phyloP scores from a whole-genome alignment of 305 asterid species.

The Striga hermonthica region DNA sequence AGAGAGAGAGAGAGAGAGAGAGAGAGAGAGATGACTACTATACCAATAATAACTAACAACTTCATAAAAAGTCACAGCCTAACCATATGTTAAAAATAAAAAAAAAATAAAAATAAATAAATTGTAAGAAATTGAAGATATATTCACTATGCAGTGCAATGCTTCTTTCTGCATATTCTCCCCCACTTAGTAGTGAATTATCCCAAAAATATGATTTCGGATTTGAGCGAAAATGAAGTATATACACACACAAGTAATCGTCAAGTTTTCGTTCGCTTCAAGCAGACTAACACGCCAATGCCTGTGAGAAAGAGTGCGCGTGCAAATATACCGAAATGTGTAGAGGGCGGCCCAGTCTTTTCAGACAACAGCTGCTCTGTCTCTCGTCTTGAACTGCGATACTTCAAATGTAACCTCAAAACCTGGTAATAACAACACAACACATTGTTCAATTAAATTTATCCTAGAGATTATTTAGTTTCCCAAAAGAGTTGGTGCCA shows the following conservation, averaged over 20 bases:
- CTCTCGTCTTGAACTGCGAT: constrained; percentile 37
- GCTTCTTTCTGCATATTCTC: too few relatives aligned
- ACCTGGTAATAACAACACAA: constrained; percentile 40
- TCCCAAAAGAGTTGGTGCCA: not conserved
- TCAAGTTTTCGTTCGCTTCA: constrained; percentile 60
- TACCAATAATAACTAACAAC: too few relatives aligned
- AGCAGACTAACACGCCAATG: constrained; percentile 62
- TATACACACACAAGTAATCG: not conserved
- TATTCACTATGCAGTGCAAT: too few relatives aligned
- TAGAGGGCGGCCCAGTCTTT: constrained; percentile 30
- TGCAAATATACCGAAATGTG: constrained; percentile 52
- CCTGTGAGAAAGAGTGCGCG: constrained; percentile 63
- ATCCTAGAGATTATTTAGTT: not conserved
- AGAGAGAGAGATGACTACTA: too few relatives aligned
- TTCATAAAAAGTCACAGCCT: too few relatives aligned
- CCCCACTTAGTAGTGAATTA: too few relatives aligned
- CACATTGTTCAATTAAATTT: not conserved
- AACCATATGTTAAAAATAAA: too few relatives aligned
- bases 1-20: too few relatives aligned
- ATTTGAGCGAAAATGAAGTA: too few relatives aligned
- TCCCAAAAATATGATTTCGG: too few relatives aligned
- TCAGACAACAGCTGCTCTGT: constrained; percentile 32
- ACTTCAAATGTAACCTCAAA: constrained; percentile 73
- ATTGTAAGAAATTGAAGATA: too few relatives aligned
- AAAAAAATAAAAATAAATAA: too few relatives aligned